Evolutionary conservation across 2,329 filamentous ascomycete species (phyloP).

Genomic region (Pyricularia grisea): DNA sequence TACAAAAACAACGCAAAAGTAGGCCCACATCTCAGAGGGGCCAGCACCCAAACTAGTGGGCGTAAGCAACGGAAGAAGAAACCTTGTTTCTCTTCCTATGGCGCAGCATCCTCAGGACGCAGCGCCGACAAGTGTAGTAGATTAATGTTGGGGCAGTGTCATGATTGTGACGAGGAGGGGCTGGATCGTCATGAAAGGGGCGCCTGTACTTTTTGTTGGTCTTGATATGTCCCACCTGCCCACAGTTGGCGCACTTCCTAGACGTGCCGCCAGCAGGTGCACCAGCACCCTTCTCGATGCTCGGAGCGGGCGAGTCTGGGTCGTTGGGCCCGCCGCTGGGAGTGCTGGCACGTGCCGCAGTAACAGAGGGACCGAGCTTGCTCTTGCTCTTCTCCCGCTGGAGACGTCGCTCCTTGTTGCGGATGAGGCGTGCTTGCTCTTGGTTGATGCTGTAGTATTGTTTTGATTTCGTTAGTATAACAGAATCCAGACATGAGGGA

Average conservation of each 20-base stretch:
- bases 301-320: constrained; percentile 39
- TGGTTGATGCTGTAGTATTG: constrained; percentile 45
- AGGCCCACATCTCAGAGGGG: neutral
- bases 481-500: constrained; percentile 9
- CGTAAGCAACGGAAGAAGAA: neutral
- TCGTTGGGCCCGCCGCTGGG: constrained; percentile 16
- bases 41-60: neutral
- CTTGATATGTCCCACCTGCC: constrained; percentile 94
- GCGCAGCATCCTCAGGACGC: neutral
- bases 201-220: constrained; percentile 85
- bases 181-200: constrained; percentile 12
- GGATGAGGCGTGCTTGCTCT: constrained; percentile 75
- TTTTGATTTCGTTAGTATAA: neutral
- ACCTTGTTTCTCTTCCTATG: neutral
- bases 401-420: constrained; percentile 84
- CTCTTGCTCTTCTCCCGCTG: constrained; percentile 84
- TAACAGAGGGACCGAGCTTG: constrained; percentile 22
- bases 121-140: neutral
- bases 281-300: constrained; percentile 34
- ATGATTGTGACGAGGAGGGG: neutral
- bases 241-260: constrained; percentile 95
- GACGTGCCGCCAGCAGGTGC: constrained; percentile 44
- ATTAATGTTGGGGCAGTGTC: neutral
- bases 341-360: neutral
- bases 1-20: neutral